Evolutionary conservation across 2,329 filamentous ascomycete species (phyloP).

Genomic region (Ophidiomyces ophidiicola): DNA sequence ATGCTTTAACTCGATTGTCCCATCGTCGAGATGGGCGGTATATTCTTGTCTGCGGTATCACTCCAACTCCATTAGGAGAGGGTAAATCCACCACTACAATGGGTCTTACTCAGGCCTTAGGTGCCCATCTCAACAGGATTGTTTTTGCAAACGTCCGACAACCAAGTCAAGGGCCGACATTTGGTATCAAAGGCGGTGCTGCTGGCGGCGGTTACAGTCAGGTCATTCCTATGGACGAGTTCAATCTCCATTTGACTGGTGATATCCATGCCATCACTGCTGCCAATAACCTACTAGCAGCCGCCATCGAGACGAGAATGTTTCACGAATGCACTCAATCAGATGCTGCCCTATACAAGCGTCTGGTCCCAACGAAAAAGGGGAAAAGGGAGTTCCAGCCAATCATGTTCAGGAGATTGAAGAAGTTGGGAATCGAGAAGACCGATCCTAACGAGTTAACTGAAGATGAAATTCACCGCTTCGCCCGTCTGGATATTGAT

Average conservation of each 20-base stretch:
- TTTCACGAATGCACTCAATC: conserved; percentile 97
- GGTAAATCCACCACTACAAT: conserved; percentile 98
- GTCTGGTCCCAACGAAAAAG: conserved; percentile 80
- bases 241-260: conserved; percentile 93
- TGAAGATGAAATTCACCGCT: conserved; percentile 72
- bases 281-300: conserved; percentile 91
- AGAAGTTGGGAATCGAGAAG: conserved; percentile 94
- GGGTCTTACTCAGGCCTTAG: conserved; percentile 83
- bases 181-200: conserved; percentile 96
- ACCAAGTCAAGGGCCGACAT: conserved; percentile 92
- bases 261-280: conserved; percentile 96
- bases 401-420: conserved; percentile 82
- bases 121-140: conserved; percentile 73
- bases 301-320: conserved; percentile 93
- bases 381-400: conserved; percentile 76
- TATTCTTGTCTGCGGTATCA: conserved; percentile 88
- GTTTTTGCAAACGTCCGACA: conserved; percentile 95
- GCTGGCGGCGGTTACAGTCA: conserved; percentile 97
- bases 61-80: conserved; percentile 89
- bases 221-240: conserved; percentile 99
- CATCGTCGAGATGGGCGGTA: conserved; percentile 85
- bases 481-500: conserved; percentile 92
- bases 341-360: conserved; percentile 72
- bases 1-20: conserved; percentile 65
- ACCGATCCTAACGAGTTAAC: conserved; percentile 85